Percentiles rank a stretch among this genome's conserved stretches.
Evolutionary conservation across 148 eudicot genomes (phyloP).

Genomic region (Polygonum maritimum): DNA sequence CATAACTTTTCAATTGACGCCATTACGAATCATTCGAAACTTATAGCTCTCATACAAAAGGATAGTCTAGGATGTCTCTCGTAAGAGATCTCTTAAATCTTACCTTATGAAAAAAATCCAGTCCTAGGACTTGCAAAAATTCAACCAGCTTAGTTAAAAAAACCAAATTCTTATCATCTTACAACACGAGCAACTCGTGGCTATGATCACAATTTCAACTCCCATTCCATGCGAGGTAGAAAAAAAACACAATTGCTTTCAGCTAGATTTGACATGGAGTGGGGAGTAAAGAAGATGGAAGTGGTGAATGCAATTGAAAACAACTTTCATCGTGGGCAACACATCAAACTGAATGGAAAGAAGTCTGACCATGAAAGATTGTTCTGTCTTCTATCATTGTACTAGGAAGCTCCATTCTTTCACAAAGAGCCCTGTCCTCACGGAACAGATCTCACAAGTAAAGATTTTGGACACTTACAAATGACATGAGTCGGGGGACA

Average conservation of each 20-base stretch:
- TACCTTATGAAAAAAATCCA: too few species aligned
- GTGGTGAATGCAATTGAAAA: background rate
- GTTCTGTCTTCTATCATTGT: background rate
- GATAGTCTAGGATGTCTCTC: too few species aligned
- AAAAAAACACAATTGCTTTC: background rate
- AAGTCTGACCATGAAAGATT: background rate
- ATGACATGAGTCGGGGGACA: background rate
- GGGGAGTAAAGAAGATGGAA: background rate
- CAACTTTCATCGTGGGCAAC: background rate
- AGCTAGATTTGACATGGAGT: constrained; percentile 4
- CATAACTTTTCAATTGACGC: too few species aligned
- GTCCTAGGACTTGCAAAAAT: background rate
- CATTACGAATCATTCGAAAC: too few species aligned
- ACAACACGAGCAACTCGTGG: background rate
- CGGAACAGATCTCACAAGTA: background rate
- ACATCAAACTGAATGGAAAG: background rate
- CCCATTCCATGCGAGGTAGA: background rate
- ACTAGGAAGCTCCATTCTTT: background rate
- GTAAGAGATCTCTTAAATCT: too few species aligned
- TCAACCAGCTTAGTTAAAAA: background rate
- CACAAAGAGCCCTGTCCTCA: background rate
- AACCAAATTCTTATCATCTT: background rate
- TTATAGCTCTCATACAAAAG: too few species aligned
- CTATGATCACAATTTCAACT: background rate
- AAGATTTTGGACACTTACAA: background rate